Percentiles rank a stretch among this genome's conserved stretches.
Conservation (phyloP, 2,329 filamentous ascomycete genomes). For the Kalmusia sp. region DNA sequence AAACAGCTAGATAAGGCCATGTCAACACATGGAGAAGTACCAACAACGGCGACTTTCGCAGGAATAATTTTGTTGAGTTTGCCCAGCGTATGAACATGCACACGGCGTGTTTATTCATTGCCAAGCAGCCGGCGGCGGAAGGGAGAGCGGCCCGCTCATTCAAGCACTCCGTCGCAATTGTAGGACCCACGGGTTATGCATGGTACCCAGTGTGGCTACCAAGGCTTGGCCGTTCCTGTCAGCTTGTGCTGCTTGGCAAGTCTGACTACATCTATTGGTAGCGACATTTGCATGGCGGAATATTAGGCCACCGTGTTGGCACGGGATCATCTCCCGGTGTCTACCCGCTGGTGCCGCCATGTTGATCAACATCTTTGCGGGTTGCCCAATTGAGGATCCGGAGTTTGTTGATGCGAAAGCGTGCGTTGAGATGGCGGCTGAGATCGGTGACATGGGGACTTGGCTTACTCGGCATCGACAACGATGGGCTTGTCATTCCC, state of each 20-base stretch:
- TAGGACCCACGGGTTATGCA: background rate
- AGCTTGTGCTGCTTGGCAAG: background rate
- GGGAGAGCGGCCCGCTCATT: background rate
- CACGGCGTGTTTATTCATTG: background rate
- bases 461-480: constrained; percentile 1
- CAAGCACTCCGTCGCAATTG: background rate
- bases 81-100: too few species aligned
- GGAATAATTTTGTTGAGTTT: too few species aligned
- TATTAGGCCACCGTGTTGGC: background rate
- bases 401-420: background rate
- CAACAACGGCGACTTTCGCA: too few species aligned
- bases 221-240: background rate
- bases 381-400: background rate
- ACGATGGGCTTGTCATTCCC: background rate
- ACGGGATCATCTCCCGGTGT: background rate
- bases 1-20: too few species aligned
- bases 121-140: background rate
- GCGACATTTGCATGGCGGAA: background rate
- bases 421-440: background rate
- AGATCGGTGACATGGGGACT: background rate
- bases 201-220: background rate
- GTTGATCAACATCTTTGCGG: background rate
- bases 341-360: too few species aligned
- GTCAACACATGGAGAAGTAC: too few species aligned
- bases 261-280: background rate